Evolutionary conservation across 768 basidiomycete genomes (phyloP), one percentile per base, ranked within the genome.

Genomic region (Russula abietina): DNA sequence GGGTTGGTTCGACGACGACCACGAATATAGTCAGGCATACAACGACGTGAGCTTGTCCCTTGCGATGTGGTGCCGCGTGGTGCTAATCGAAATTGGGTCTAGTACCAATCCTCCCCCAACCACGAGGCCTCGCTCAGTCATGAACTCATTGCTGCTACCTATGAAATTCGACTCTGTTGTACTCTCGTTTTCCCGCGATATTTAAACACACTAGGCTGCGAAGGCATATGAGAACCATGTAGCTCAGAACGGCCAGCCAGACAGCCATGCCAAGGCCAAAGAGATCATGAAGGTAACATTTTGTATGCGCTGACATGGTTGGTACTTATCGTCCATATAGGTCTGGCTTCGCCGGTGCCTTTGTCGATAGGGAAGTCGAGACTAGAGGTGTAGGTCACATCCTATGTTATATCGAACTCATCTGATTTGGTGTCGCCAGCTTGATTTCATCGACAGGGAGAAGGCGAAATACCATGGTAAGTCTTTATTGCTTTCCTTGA

Each of bases 281-380:
- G 78, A 86, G 73, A 68, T 82, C 59, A 62, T 84, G 78, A 80
- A 70, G 5, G 68, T 33, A 8, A 19, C 45, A 10, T 57, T 57
- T 28, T 49, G 5, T 19, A 5, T 14, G 56, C 22, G 8, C 59
- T 1, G 33, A 30, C 28, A 30, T 30, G 28, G 2, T 55, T 26
- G 45, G 22, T 52, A 36, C 43, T 48, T 30, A 63, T 26, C 17
- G 14, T 24, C 26, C 30, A 54, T 64, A 19, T 61, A 80, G 84
- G 38, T 87, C 85, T 58, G 87, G 75, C 16, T 70, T 83, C 33
- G 69, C 75, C 53, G 86, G 80, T 65, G 80, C 72, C 16, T 82
- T 85, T 71, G 67, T 88, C 62, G 80, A 82, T 68, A 79, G 72
- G 54, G 60, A 81, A 1, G 69, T 81, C n/a, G 87, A 88, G 74